phyloP scores from a whole-genome alignment of 345 rosid genomes.

The Noccaea bulbosa region DNA sequence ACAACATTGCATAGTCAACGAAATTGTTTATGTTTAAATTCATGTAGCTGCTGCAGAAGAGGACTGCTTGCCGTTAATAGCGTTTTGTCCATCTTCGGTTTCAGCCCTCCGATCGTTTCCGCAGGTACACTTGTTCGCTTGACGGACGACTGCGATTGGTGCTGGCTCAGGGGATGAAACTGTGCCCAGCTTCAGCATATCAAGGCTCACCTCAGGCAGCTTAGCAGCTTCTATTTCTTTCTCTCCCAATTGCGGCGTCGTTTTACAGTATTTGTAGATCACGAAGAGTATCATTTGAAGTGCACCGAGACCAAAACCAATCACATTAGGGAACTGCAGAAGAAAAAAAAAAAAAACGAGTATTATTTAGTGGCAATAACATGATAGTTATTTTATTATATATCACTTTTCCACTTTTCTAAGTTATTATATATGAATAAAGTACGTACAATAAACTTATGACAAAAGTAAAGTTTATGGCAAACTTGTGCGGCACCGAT shows the following conservation, averaged over 20 bases:
- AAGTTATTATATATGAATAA: constrained; percentile 44
- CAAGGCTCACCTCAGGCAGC: constrained; percentile 39
- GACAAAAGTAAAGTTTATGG: constrained; percentile 50
- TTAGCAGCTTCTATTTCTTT: constrained; percentile 45
- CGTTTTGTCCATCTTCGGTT: constrained; percentile 24
- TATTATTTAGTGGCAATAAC: constrained; percentile 13
- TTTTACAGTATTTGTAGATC: constrained; percentile 49
- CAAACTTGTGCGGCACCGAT: constrained; percentile 60
- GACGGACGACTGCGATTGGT: constrained; percentile 26
- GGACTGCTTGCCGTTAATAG: constrained; percentile 40
- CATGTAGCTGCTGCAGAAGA: constrained; percentile 38
- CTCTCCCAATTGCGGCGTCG: constrained; percentile 42
- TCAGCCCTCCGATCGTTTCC: constrained; percentile 43
- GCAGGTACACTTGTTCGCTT: constrained; percentile 40
- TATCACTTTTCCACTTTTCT: constrained; percentile 43
- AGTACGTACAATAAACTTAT: constrained; percentile 50
- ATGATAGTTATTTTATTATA: constrained; percentile 20
- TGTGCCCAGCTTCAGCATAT: constrained; percentile 43
- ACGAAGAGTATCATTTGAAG: constrained; percentile 58
- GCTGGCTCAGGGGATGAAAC: constrained; percentile 38
- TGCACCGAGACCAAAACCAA: constrained; percentile 56
- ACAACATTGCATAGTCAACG: constrained; percentile 40
- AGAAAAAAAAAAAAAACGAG: too few relatives aligned
- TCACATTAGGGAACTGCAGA: constrained; percentile 56
- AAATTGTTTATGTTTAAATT: background rate